phyloP scores from a whole-genome alignment of 441 rosid species.

The Cnidoscolus chayamansa region DNA sequence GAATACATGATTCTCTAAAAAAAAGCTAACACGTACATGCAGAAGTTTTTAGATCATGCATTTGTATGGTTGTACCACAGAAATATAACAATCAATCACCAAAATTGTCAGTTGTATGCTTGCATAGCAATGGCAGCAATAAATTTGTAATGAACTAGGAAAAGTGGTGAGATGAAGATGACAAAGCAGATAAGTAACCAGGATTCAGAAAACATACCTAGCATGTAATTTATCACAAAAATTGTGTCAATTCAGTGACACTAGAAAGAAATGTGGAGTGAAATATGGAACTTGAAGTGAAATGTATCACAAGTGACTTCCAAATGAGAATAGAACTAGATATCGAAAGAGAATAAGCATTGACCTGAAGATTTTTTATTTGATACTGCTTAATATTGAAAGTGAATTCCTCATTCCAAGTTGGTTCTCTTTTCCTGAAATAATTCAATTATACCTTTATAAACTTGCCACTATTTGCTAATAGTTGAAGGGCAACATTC shows the following conservation, averaged over 20 bases:
- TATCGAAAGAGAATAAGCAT: conserved; percentile 21
- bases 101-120: neutral
- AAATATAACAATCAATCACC: neutral
- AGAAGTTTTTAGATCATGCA: too few species aligned
- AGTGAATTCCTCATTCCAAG: conserved; percentile 82
- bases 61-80: neutral
- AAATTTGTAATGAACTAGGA: neutral
- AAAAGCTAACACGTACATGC: too few species aligned
- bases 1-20: neutral
- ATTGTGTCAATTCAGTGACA: neutral
- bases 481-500: conserved; percentile 16
- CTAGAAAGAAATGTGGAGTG: neutral
- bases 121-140: neutral
- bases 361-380: conserved; percentile 70
- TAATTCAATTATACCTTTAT: conserved; percentile 18
- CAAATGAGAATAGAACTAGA: conserved; percentile 15
- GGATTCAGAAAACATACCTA: neutral
- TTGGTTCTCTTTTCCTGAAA: conserved; percentile 76
- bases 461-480: neutral
- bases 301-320: neutral
- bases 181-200: conserved; percentile 2
- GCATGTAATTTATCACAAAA: neutral
- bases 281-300: neutral
- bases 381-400: conserved; percentile 59
- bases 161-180: neutral